These are phyloP conservation scores for Paracoccidioides brasiliensis DNA, from an alignment of 2,329 filamentous ascomycete species.

Conservation along the genomic window DNA sequence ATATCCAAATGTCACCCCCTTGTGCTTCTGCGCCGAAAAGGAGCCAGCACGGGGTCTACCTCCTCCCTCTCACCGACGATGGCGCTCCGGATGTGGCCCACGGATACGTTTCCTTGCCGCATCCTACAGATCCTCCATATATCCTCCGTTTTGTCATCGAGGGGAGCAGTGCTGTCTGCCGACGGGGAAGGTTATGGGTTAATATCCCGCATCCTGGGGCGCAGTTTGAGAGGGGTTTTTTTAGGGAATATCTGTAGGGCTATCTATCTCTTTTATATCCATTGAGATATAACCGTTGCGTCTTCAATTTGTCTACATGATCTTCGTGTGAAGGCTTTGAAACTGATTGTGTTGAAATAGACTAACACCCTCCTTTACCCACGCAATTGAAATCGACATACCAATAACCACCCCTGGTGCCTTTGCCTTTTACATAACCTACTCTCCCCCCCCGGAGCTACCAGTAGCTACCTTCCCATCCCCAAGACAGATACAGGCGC, in stretches of 20 bases:
- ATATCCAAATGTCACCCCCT: no score
- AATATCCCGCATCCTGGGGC: constrained; percentile 73
- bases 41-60: constrained; percentile 47
- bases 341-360: constrained; percentile 33
- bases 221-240: constrained; percentile 63
- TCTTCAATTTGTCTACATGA: constrained; percentile 4
- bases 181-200: constrained; percentile 88
- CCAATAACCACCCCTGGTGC: constrained; percentile 72
- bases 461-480: constrained; percentile 38
- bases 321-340: background rate
- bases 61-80: constrained; percentile 82
- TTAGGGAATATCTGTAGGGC: constrained; percentile 76
- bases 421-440: constrained; percentile 90
- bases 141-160: constrained; percentile 80
- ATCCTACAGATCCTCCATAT: constrained; percentile 59
- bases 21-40: no score
- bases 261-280: background rate
- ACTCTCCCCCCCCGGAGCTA: constrained; percentile 71
- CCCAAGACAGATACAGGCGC: constrained; percentile 13
- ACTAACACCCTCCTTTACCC: constrained; percentile 83
- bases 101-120: constrained; percentile 82
- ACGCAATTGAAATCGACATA: constrained; percentile 77
- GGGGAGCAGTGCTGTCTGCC: constrained; percentile 89
- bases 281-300: background rate
- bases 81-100: constrained; percentile 81